These are phyloP conservation scores for Talaromyces albobiverticillius DNA, from an alignment of 2,329 filamentous ascomycete genomes.

Conservation along the genomic window DNA sequence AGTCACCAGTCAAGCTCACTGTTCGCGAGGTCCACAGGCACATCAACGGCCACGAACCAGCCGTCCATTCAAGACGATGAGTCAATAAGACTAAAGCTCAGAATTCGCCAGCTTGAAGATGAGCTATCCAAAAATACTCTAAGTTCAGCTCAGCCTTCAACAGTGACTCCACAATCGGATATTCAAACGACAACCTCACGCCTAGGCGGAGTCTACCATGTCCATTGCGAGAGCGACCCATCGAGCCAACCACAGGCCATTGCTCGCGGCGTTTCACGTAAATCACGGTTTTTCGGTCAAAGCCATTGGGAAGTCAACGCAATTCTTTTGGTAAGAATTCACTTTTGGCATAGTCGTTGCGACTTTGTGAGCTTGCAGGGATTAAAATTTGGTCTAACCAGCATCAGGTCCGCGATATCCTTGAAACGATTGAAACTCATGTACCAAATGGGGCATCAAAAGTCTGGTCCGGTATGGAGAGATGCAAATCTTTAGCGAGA, in stretches of 20 bases:
- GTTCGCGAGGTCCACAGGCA: background rate
- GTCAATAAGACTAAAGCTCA: conserved; percentile 30
- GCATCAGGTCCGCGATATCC: conserved; percentile 1
- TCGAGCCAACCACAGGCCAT: conserved; percentile 32
- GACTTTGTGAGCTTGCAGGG: too few relatives aligned
- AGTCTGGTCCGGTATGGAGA: conserved; percentile 38
- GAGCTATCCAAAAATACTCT: conserved; percentile 32
- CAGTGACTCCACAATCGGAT: conserved; percentile 23
- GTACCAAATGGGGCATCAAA: conserved; percentile 33
- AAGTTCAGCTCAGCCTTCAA: conserved; percentile 15
- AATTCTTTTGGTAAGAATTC: conserved; percentile 43
- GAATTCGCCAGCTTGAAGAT: conserved; percentile 46
- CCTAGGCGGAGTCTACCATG: conserved; percentile 44
- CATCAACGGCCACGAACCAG: conserved; percentile 24
- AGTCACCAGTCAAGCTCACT: conserved; percentile 15
- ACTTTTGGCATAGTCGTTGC: too few relatives aligned
- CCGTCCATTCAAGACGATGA: conserved; percentile 32
- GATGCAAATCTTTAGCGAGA: conserved; percentile 54
- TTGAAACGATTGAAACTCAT: conserved; percentile 2
- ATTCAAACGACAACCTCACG: conserved; percentile 39
- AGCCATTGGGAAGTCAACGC: conserved; percentile 54
- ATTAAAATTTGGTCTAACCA: background rate
- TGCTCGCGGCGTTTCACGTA: conserved; percentile 26
- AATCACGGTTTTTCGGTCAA: conserved; percentile 56
- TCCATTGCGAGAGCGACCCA: conserved; percentile 37